Evolutionary conservation across 495 filamentous ascomycete genomes (phyloP), one percentile per base, ranked within the genome.

Genomic region (Neurospora intermedia): DNA sequence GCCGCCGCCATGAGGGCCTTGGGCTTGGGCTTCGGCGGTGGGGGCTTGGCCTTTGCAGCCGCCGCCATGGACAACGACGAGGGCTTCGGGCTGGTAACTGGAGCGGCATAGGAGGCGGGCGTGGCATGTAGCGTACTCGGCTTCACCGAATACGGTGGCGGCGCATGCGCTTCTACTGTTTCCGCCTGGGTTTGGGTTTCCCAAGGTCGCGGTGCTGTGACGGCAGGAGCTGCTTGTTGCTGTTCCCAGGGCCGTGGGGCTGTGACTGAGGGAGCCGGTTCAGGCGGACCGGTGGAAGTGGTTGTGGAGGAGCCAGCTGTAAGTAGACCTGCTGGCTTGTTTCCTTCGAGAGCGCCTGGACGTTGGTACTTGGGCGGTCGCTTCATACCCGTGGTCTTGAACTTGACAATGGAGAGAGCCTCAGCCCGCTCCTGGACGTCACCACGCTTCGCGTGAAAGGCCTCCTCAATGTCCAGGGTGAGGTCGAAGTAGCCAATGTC

Each of bases 401-500:
- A 98, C 76, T 93, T 91, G 46, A 92, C 89, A 72, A 99, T 96
- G 16, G 84, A 84, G 11, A 99, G 87, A 23, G 87, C 89, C 81
- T 99, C 96, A 13, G 92, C 89, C 70, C 86, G 88, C 74, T 96
- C 93, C 80, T 94, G 87, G 69, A 97, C 87, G 78, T 94, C 90
- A 16, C 94, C 96, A 16, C 93, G 90, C 82, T 98, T 98, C 77
- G 86, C 86, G 76, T 92, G 87, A 78, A 96, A 99, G 54, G 93
- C 94, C 74, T 93, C 94, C 78, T 97, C 94, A 15, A 99, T 88
- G 80, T 96, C 94, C 40, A 91, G 85, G 11, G 91, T 91, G 43
- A 99, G 88, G 79, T 99, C 91, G 81, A 99, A 99, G 83, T 99
- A 99, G 73, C 92, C 93, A 77, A 99, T 98, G 80, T 98, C 93